Evolutionary conservation across 2,329 filamentous ascomycete genomes (phyloP), one percentile per base, ranked within the genome.

Genomic region (Ampelomyces quisqualis): DNA sequence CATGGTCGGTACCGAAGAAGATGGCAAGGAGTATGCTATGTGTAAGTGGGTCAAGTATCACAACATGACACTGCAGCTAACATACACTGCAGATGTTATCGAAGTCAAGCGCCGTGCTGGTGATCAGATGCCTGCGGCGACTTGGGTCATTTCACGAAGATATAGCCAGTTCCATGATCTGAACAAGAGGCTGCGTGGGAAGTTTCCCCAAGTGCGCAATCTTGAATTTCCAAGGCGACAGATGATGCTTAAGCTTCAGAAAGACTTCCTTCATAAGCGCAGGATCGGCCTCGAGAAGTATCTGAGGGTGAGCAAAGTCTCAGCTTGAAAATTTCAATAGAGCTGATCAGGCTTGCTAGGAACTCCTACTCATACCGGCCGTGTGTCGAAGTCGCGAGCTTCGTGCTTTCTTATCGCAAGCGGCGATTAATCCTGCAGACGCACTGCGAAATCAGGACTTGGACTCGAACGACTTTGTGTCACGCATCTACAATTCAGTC

Each of bases 111-210:
- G 91, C 43, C 85, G 90, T 58, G 90, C 90, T 2, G 91, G 90
- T 11, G 91, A 97, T 61, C 88, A 95, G 67, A 95, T 97, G 86
- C 88, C 90, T 3, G 89, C 91, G n/a, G 91, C 91, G 0, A 87
- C 88, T 3, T 98, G 93, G 93, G 82, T 85, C 10, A 83, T 98
- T 29, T 87, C 88, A n/a, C 81, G 91, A 41, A 81, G 93, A 52
- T 98, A 98, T 65, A 95, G 90, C 71, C 91, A 97, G 68, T 98
- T 98, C 59, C 90, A 95, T 58, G 90, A 96, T 50, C 80, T 98
- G 13, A 89, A 98, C 64, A 93, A 96, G 64, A 86, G 85, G 40
- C 77, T 98, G 18, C 84, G 93, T 38, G 79, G 84, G 26, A 82
- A 86, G 47, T 98, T 96, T 58, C 84, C 90, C 0, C 90, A 88